Percentiles rank a stretch among this genome's conserved stretches.
These are phyloP conservation scores for Paecilomyces niveus DNA, from an alignment of 2,329 filamentous ascomycete species.

Conservation along the genomic window DNA sequence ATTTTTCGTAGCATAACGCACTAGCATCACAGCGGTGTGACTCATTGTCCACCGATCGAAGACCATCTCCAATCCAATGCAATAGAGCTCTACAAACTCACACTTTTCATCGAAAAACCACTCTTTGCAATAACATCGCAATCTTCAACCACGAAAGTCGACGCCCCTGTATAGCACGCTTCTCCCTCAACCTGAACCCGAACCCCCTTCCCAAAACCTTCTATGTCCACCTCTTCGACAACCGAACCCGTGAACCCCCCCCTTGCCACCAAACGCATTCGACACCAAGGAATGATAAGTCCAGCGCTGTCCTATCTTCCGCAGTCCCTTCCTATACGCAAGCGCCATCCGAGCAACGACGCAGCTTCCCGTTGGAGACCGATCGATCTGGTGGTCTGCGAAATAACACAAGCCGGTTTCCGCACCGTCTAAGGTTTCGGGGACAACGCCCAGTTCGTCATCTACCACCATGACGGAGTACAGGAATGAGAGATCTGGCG, in stretches of 20 bases:
- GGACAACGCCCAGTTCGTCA: slow-evolving; percentile 5
- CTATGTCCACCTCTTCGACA: slow-evolving; percentile 7
- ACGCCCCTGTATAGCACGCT: slow-evolving; percentile 25
- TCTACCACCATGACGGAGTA: slow-evolving; percentile 38
- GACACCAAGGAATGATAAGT: slow-evolving; percentile 33
- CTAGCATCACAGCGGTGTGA: too few species aligned
- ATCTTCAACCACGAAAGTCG: slow-evolving; percentile 22
- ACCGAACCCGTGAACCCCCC: slow-evolving; percentile 19
- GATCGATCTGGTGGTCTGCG: slow-evolving; percentile 42
- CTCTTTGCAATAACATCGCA: slow-evolving; percentile 15
- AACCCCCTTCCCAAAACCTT: slow-evolving; percentile 9
- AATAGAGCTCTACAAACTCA: background rate
- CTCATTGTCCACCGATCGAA: too few species aligned
- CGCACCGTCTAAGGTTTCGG: background rate
- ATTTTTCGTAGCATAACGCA: too few species aligned
- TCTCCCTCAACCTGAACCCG: slow-evolving; percentile 23
- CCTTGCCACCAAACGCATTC: slow-evolving; percentile 15
- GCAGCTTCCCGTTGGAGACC: slow-evolving; percentile 32
- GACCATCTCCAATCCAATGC: background rate
- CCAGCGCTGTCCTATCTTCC: slow-evolving; percentile 17
- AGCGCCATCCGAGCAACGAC: slow-evolving; percentile 32
- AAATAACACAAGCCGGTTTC: slow-evolving; percentile 42
- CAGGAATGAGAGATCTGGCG: slow-evolving; percentile 27
- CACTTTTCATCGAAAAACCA: slow-evolving; percentile 1
- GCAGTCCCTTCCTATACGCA: slow-evolving; percentile 23